Percentiles rank a stretch among this genome's conserved stretches.
Evolutionary conservation across 768 basidiomycete species (phyloP).

Genomic region (Scleroderma bovista): DNA sequence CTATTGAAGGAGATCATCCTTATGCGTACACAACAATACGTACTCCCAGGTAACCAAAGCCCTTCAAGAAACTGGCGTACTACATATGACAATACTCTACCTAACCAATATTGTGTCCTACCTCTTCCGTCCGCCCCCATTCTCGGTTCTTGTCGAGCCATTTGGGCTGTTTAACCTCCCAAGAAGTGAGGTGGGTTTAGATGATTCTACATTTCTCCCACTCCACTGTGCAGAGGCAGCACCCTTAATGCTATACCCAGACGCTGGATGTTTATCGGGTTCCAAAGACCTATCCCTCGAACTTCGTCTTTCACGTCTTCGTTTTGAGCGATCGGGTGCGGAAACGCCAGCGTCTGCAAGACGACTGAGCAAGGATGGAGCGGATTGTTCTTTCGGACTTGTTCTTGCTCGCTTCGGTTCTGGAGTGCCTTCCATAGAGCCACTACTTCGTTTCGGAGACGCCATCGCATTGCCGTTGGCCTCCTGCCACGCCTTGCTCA

Average conservation of each 20-base stretch:
- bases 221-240: slow-evolving; percentile 36
- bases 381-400: slow-evolving; percentile 22
- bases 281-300: slow-evolving; percentile 20
- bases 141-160: slow-evolving; percentile 9
- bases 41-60: neutral
- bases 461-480: slow-evolving; percentile 6
- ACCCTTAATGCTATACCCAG: slow-evolving; percentile 51
- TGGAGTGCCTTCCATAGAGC: slow-evolving; percentile 26
- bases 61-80: no score
- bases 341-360: slow-evolving; percentile 21
- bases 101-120: slow-evolving; percentile 12
- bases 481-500: slow-evolving; percentile 3
- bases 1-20: no score
- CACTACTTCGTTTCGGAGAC: slow-evolving; percentile 22
- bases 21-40: no score
- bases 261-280: slow-evolving; percentile 30
- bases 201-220: slow-evolving; percentile 8
- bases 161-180: slow-evolving; percentile 28
- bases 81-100: neutral
- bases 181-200: slow-evolving; percentile 26
- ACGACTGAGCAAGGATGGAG: slow-evolving; percentile 43
- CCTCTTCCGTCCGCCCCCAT: slow-evolving; percentile 22
- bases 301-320: slow-evolving; percentile 11
- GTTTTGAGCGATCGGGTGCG: slow-evolving; percentile 14
- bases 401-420: slow-evolving; percentile 32